These are phyloP conservation scores for Chara braunii DNA, from an alignment of 139 green algal species.

Conservation along the genomic window DNA sequence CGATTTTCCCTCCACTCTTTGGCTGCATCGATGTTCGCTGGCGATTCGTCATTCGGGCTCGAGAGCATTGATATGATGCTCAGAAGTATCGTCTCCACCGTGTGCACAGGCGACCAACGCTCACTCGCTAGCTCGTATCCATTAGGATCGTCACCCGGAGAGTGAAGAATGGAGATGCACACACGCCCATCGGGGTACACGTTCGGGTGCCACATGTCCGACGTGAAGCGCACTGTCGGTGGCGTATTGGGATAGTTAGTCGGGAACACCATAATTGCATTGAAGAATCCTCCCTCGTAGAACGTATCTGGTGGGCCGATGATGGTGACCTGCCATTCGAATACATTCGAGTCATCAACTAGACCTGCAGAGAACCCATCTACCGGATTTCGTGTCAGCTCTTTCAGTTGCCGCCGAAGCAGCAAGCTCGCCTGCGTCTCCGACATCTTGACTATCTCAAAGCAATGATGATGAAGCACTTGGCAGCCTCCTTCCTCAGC, in stretches of 20 bases:
- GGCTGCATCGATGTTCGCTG: constrained; percentile 97
- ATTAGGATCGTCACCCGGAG: constrained; percentile 85
- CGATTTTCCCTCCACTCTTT: constrained; percentile 66
- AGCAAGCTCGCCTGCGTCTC: constrained; percentile 69
- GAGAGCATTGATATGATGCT: constrained; percentile 99
- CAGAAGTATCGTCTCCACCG: constrained; percentile 97
- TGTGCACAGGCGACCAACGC: constrained; percentile 93
- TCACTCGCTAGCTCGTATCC: constrained; percentile 91
- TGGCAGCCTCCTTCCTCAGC: no score
- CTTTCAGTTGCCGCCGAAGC: constrained; percentile 90
- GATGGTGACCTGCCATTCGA: constrained; percentile 96
- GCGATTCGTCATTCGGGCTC: constrained; percentile 95
- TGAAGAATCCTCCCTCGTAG: constrained; percentile 99
- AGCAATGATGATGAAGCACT: no score
- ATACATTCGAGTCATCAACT: constrained; percentile 92
- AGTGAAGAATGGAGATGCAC: constrained; percentile 99
- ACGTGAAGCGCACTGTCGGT: constrained; percentile 87
- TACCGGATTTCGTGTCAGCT: constrained; percentile 90
- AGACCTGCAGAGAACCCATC: constrained; percentile 97
- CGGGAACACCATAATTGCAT: constrained; percentile 87
- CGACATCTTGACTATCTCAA: no score
- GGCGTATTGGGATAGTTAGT: constrained; percentile 95
- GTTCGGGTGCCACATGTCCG: constrained; percentile 89
- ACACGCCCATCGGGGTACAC: constrained; percentile 92
- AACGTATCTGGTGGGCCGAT: constrained; percentile 95